These are phyloP conservation scores for Theobroma cacao DNA, from an alignment of 345 rosid species.

Conservation along the genomic window DNA sequence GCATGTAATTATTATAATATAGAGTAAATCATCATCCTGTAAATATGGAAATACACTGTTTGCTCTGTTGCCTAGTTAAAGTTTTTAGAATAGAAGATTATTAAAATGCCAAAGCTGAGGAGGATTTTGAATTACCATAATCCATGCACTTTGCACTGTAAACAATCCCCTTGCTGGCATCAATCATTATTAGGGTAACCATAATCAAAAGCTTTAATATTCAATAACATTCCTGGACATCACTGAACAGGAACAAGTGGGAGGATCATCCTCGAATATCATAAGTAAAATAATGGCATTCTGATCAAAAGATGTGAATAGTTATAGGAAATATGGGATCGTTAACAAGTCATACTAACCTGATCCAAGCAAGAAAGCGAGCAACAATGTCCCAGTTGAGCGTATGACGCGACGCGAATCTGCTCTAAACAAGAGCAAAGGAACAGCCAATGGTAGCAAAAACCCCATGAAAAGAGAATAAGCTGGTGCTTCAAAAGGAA, in stretches of 20 bases:
- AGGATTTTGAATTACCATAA: background rate
- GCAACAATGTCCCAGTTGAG: conserved; percentile 65
- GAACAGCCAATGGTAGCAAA: conserved; percentile 68
- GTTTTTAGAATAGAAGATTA: background rate
- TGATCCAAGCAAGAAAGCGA: conserved; percentile 79
- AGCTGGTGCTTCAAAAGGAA: conserved; percentile 61
- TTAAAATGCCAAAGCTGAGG: background rate
- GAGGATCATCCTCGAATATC: background rate
- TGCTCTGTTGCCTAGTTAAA: background rate
- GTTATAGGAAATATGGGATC: background rate
- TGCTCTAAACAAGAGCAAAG: conserved; percentile 76
- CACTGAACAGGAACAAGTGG: background rate
- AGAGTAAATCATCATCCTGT: background rate
- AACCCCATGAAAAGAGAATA: conserved; percentile 59
- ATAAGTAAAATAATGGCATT: background rate
- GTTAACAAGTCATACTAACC: conserved; percentile 18
- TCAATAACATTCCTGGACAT: too few relatives aligned
- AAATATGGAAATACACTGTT: background rate
- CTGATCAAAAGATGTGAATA: background rate
- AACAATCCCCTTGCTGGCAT: background rate
- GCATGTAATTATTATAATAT: background rate
- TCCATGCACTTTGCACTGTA: background rate
- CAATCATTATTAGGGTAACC: background rate
- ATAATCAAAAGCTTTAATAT: too few relatives aligned
- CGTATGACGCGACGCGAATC: conserved; percentile 58